Percentiles rank a stretch among this genome's conserved stretches.
Evolutionary conservation across 108 stramenopile genomes (phyloP).

Genomic region (Schizochytrium sp.): DNA sequence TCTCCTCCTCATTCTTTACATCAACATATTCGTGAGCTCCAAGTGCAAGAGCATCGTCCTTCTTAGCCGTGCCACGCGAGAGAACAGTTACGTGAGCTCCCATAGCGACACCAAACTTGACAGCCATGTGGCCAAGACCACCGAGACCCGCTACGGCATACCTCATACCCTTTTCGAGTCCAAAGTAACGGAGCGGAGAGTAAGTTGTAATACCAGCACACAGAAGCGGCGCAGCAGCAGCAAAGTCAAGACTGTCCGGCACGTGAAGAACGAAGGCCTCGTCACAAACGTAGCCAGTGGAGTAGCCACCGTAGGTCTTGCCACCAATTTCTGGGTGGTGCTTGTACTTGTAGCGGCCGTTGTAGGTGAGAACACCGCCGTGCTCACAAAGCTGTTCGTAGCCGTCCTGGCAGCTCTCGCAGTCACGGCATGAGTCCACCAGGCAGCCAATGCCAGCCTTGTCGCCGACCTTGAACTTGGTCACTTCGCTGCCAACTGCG

Average conservation of each 20-base stretch:
- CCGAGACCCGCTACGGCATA: slow-evolving; percentile 79
- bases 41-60: slow-evolving; percentile 68
- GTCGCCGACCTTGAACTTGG: slow-evolving; percentile 80
- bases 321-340: slow-evolving; percentile 19
- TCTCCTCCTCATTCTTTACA: not conserved
- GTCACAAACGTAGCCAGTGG: not conserved
- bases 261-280: slow-evolving; percentile 50
- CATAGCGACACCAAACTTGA: slow-evolving; percentile 77
- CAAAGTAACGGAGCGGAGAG: slow-evolving; percentile 71
- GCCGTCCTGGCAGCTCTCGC: slow-evolving; percentile 75
- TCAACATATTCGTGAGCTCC: slow-evolving; percentile 70
- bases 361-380: slow-evolving; percentile 64
- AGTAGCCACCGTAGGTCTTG: slow-evolving; percentile 38
- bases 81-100: slow-evolving; percentile 71
- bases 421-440: slow-evolving; percentile 75
- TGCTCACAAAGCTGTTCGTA: slow-evolving; percentile 72
- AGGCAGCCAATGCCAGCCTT: slow-evolving; percentile 80
- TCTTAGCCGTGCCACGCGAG: slow-evolving; percentile 71
- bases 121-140: slow-evolving; percentile 78
- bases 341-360: slow-evolving; percentile 62
- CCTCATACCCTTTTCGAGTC: slow-evolving; percentile 63
- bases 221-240: slow-evolving; percentile 66
- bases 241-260: slow-evolving; percentile 45
- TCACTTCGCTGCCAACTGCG: slow-evolving; percentile 74
- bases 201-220: slow-evolving; percentile 82